Base-by-base conservation (phyloP, 805 yeast genomes). In the Cyberlindnera maclurae region DNA sequence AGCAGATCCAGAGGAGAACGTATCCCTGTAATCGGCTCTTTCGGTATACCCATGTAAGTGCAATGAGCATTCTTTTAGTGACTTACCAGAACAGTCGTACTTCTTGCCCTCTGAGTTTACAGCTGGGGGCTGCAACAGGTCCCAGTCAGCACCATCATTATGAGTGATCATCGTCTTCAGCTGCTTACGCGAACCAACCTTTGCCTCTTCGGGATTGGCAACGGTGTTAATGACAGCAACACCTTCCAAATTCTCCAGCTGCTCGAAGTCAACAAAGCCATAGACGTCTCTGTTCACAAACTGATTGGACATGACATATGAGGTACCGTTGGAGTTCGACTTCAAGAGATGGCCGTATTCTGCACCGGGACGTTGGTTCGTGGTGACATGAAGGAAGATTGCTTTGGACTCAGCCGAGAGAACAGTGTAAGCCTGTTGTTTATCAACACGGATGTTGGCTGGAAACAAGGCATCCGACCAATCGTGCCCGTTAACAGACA, bases 81-180 rank as follows among this genome's bases (percentile, higher is more conserved):
- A 45, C 29, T 65, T 62, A 4, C 74, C 70, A 15, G 52, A 50
- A 55, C 96, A 88, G 3, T 47, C 43, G 40, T 71, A 77, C 29
- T 64, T 65, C 31, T 76, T 69, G 3, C 86, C 85, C 1, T 71
- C 57, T 0, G 82, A 72, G 53, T 84, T 86, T 12, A 59, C 64
- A 2, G 62, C 42, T 5, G 97, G 97, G 5, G 97, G 90, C 1
- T 59, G 54, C 15, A 93, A 50, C 42, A 65, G 77, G 4, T 68
- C 59, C 97, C 97, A 90, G 44, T 81, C 79, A 4, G 90, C 85
- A 40, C 96, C 98, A 59, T 93, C 97, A 58, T 87, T 87, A 54
- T 80, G 86, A 0, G 97, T 76, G 39, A 89, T 84, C 58, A 67
- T 70, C 0, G 96, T 73, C 56, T 77, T 78, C 42, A 90, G 58